A percentile compares a stretch with the other conserved stretches of the same genome.
These are phyloP conservation scores for Cotoneaster glaucophyllus DNA, from an alignment of 306 rosid genomes.

Conservation along the genomic window DNA sequence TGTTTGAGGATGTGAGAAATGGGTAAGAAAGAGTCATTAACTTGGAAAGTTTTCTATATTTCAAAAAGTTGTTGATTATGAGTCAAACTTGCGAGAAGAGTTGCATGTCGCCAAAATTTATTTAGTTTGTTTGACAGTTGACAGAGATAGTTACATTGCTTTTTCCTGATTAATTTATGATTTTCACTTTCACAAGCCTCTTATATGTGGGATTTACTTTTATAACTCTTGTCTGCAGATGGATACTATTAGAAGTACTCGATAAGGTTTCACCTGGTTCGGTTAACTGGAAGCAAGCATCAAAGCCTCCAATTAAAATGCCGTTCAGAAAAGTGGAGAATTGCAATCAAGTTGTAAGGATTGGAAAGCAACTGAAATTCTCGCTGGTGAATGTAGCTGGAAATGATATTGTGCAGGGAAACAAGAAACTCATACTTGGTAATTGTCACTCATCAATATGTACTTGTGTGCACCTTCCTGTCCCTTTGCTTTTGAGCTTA, in stretches of 20 bases:
- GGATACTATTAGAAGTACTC: conserved; percentile 85
- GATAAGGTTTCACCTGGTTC: conserved; percentile 84
- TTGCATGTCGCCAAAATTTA: neutral
- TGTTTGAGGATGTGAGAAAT: conserved; percentile 91
- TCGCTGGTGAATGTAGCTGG: conserved; percentile 91
- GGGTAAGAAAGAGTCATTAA: conserved; percentile 44
- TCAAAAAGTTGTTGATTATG: neutral
- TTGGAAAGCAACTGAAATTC: conserved; percentile 64
- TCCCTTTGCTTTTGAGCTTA: neutral
- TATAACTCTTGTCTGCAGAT: conserved; percentile 38
- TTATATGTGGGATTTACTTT: conserved; percentile 12
- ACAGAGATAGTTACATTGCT: neutral
- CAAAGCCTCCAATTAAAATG: conserved; percentile 95
- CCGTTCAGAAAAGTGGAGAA: conserved; percentile 96
- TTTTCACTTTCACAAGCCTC: neutral
- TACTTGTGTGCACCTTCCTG: neutral
- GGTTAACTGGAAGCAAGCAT: conserved; percentile 88
- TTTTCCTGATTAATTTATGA: neutral
- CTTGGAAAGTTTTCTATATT: neutral
- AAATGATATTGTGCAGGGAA: conserved; percentile 94
- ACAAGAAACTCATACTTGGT: conserved; percentile 96
- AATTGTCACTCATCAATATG: conserved; percentile 8
- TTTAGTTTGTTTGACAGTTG: neutral
- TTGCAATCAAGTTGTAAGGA: conserved; percentile 81
- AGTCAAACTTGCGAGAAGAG: neutral